Evolutionary conservation across 805 yeast species (phyloP).

Genomic region (Candida nonsorbophila): DNA sequence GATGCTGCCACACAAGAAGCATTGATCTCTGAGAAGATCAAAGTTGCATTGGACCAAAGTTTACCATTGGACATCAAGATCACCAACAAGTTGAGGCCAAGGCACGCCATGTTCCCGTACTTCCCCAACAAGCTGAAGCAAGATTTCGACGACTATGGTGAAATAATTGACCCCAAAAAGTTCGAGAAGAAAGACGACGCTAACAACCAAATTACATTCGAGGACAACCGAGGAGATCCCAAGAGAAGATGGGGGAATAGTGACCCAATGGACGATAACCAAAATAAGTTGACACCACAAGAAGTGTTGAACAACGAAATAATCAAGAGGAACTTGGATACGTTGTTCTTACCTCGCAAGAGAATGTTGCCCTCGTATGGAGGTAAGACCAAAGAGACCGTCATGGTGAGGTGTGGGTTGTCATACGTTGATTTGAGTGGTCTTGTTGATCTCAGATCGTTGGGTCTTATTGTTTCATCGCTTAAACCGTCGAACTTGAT

Average conservation of each 20-base stretch:
- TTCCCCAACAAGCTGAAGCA: conserved; percentile 42
- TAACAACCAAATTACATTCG: conserved; percentile 28
- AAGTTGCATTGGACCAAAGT: conserved; percentile 33
- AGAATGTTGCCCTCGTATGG: conserved; percentile 25
- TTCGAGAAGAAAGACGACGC: conserved; percentile 54
- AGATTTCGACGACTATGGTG: conserved; percentile 86
- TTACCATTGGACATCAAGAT: conserved; percentile 51
- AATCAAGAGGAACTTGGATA: conserved; percentile 38
- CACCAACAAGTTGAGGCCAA: conserved; percentile 38
- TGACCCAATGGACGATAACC: conserved; percentile 13
- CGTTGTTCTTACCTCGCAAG: conserved; percentile 47
- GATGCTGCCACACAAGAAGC: conserved; percentile 38
- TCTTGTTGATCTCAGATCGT: conserved; percentile 76
- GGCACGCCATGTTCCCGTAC: conserved; percentile 74
- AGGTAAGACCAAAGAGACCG: conserved; percentile 9
- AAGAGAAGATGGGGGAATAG: conserved; percentile 23
- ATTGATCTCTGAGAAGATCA: conserved; percentile 32
- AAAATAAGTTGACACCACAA: conserved; percentile 35
- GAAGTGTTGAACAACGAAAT: conserved; percentile 37
- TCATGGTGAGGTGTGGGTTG: conserved; percentile 62
- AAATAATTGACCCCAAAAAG: conserved; percentile 59
- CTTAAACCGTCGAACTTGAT: conserved; percentile 74
- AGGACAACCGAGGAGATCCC: conserved; percentile 30
- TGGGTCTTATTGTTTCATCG: conserved; percentile 69
- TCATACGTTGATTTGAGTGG: conserved; percentile 81